A percentile compares a stretch with the other conserved stretches of the same genome.
Evolutionary conservation across 345 rosid genomes (phyloP).

Genomic region (Eutrema japonicum): DNA sequence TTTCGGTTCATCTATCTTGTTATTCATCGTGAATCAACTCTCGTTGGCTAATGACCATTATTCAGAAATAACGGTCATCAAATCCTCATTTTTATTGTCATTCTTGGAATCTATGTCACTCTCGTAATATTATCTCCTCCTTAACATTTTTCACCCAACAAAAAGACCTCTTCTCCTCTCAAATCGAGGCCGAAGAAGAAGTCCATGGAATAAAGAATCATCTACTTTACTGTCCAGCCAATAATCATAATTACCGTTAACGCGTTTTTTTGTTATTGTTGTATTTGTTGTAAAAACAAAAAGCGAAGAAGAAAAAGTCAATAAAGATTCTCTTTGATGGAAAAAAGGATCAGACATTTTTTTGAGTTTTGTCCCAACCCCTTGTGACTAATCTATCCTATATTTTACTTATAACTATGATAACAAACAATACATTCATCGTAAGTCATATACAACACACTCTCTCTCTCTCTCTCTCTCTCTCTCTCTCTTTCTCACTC

Average conservation of each 20-base stretch:
- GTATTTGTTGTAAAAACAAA: slow-evolving; percentile 24
- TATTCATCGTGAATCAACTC: no score
- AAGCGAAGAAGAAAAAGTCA: slow-evolving; percentile 28
- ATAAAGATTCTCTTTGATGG: slow-evolving; percentile 33
- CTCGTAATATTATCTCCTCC: no score
- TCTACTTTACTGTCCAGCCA: background rate
- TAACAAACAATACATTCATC: slow-evolving; percentile 30
- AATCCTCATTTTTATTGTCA: no score
- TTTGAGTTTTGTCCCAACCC: slow-evolving; percentile 49
- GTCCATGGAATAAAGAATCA: background rate
- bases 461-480: slow-evolving; percentile 17
- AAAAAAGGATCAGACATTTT: slow-evolving; percentile 47
- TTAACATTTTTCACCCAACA: no score
- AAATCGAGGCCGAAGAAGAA: slow-evolving; percentile 7
- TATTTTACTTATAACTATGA: slow-evolving; percentile 44
- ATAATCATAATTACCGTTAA: slow-evolving; percentile 34
- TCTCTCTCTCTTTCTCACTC: slow-evolving; percentile 20
- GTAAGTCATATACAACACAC: slow-evolving; percentile 42
- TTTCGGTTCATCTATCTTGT: no score
- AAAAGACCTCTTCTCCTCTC: background rate
- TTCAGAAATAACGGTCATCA: no score
- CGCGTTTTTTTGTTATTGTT: slow-evolving; percentile 29
- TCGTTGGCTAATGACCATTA: no score
- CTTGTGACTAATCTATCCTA: slow-evolving; percentile 4
- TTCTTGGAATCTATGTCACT: no score